These are phyloP conservation scores for Aegilops bicornis DNA, from an alignment of 176 grass and related monocot genomes.

Conservation along the genomic window DNA sequence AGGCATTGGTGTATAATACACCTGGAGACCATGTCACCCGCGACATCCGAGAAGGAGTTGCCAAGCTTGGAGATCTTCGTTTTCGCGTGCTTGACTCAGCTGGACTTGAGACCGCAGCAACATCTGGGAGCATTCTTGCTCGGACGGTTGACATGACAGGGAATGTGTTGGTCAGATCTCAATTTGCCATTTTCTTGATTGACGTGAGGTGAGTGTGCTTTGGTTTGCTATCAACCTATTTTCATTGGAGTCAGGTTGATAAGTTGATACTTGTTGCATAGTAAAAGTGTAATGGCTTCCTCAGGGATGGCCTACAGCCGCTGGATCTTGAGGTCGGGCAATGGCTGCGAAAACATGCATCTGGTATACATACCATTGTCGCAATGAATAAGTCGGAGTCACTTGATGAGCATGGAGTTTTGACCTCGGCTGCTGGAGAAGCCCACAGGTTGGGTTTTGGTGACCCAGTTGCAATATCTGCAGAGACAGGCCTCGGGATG, in stretches of 20 bases:
- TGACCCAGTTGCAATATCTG: constrained; percentile 97
- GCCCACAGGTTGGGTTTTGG: constrained; percentile 94
- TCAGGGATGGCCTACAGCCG: constrained; percentile 86
- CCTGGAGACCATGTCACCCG: constrained; percentile 94
- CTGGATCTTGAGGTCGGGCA: constrained; percentile 90
- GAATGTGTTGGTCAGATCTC: constrained; percentile 74
- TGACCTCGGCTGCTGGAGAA: constrained; percentile 76
- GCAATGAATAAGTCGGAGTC: constrained; percentile 95
- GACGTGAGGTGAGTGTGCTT: constrained; percentile 73
- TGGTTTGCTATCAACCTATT: constrained; percentile 17
- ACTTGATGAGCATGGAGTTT: constrained; percentile 76
- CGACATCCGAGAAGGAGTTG: constrained; percentile 86
- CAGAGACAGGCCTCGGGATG: constrained; percentile 94
- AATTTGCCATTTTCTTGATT: constrained; percentile 94
- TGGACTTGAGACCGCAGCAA: constrained; percentile 86
- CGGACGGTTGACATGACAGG: constrained; percentile 84
- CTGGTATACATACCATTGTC: constrained; percentile 70
- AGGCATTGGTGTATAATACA: constrained; percentile 96
- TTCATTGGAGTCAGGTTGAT: constrained; percentile 11
- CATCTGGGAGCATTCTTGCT: constrained; percentile 85
- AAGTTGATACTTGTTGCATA: neutral
- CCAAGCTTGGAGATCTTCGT: constrained; percentile 92
- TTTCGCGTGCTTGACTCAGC: constrained; percentile 92
- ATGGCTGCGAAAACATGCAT: constrained; percentile 80
- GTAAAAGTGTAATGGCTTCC: constrained; percentile 26